These are phyloP conservation scores for Penicillium samsonianum DNA, from an alignment of 495 filamentous ascomycete species.

Conservation along the genomic window DNA sequence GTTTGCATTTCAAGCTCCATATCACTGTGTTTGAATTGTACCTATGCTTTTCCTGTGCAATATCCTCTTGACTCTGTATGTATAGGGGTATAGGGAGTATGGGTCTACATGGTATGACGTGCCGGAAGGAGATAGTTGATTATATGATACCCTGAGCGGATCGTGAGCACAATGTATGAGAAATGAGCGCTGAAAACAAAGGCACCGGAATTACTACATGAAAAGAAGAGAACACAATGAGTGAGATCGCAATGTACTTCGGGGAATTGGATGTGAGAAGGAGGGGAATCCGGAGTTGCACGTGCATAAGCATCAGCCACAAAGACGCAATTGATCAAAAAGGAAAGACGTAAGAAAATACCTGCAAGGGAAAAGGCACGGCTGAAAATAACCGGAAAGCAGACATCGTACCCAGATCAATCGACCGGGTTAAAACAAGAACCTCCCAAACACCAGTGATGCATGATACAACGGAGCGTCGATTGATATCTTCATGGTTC, in stretches of 20 bases:
- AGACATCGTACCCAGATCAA: conserved; percentile 24
- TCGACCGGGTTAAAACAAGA: conserved; percentile 25
- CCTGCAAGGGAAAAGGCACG: conserved; percentile 24
- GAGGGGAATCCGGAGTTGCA: conserved; percentile 34
- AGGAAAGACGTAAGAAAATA: conserved; percentile 25
- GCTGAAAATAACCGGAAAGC: conserved; percentile 18
- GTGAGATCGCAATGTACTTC: conserved; percentile 30
- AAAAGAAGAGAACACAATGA: conserved; percentile 22
- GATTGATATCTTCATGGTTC: conserved; percentile 13
- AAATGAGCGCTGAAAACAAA: conserved; percentile 15
- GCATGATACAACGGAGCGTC: conserved; percentile 41
- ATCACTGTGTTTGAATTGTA: neutral
- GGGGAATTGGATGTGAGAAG: conserved; percentile 25
- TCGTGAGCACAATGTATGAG: conserved; percentile 8
- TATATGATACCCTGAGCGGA: conserved; percentile 9
- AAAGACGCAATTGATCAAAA: conserved; percentile 19
- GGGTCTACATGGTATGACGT: neutral
- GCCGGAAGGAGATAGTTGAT: conserved; percentile 11
- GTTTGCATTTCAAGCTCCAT: conserved; percentile 1
- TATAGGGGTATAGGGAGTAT: neutral
- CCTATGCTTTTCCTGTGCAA: neutral
- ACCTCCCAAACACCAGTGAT: conserved; percentile 49
- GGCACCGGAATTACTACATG: conserved; percentile 23
- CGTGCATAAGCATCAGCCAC: conserved; percentile 23
- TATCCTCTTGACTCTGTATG: neutral